phyloP scores from a whole-genome alignment of 345 rosid genomes.

The Crucihimalaya himalaica region DNA sequence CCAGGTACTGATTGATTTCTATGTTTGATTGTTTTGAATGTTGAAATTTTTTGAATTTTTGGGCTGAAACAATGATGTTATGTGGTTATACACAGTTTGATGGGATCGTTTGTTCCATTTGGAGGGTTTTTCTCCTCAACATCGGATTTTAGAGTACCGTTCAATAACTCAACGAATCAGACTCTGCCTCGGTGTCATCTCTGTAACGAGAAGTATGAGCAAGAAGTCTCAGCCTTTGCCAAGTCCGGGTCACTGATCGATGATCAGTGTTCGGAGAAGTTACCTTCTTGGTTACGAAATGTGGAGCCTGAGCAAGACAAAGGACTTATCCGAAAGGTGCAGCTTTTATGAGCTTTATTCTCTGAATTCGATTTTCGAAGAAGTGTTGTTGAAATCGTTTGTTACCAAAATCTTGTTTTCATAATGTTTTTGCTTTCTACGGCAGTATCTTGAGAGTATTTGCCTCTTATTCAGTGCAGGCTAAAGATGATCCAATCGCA shows the following conservation, averaged over 20 bases:
- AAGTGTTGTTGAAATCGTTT: too few relatives aligned
- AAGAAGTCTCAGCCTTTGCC: conserved; percentile 49
- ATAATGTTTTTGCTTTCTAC: neutral
- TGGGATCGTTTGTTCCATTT: conserved; percentile 77
- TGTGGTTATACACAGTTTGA: conserved; percentile 54
- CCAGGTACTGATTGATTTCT: conserved; percentile 44
- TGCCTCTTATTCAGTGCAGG: conserved; percentile 61
- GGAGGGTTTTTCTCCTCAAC: conserved; percentile 71
- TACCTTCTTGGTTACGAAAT: conserved; percentile 56
- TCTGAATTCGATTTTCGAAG: too few relatives aligned
- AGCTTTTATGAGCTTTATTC: conserved; percentile 11
- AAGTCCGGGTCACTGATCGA: conserved; percentile 42
- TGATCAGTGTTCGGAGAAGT: conserved; percentile 47
- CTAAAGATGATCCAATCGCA: conserved; percentile 46
- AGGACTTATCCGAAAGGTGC: conserved; percentile 49
- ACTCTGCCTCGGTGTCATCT: conserved; percentile 49
- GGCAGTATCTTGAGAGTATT: conserved; percentile 44
- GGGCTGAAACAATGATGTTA: conserved; percentile 22
- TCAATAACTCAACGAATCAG: conserved; percentile 40
- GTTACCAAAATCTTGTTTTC: neutral
- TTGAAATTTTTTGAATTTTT: conserved; percentile 4
- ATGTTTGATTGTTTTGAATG: neutral
- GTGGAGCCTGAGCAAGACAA: conserved; percentile 44
- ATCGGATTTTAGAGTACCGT: conserved; percentile 48
- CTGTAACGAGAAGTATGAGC: conserved; percentile 63